phyloP scores from a whole-genome alignment of 306 rosid genomes.

The Dalbergia cultrata region DNA sequence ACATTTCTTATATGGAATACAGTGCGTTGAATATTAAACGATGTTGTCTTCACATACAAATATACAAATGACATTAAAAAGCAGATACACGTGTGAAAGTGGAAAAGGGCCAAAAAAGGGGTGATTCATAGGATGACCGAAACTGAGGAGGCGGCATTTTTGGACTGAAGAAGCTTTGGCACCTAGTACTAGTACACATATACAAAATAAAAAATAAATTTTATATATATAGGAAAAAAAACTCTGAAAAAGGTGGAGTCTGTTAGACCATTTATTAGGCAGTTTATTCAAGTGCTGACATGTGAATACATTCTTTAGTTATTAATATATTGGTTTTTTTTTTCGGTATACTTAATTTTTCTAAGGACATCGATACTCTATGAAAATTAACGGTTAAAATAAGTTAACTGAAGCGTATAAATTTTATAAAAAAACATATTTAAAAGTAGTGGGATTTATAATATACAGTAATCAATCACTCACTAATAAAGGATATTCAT shows the following conservation, averaged over 20 bases:
- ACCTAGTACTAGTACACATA: neutral
- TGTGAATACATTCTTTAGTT: too few species aligned
- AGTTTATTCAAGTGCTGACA: neutral
- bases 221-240: neutral
- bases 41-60: neutral
- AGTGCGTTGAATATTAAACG: neutral
- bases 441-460: too few species aligned
- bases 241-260: neutral
- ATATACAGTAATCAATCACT: too few species aligned
- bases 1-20: conserved; percentile 30
- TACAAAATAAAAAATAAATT: neutral
- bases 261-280: neutral
- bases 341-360: too few species aligned
- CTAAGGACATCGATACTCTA: too few species aligned
- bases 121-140: conserved; percentile 26
- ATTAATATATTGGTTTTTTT: too few species aligned
- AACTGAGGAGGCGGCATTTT: conserved; percentile 38
- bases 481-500: too few species aligned
- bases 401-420: too few species aligned
- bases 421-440: too few species aligned
- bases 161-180: conserved; percentile 34
- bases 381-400: too few species aligned
- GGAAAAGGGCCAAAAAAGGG: conserved; percentile 16
- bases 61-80: neutral
- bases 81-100: conserved; percentile 45